Evolutionary conservation across 2,329 filamentous ascomycete genomes (phyloP).

Genomic region (Diaporthe amygdali): DNA sequence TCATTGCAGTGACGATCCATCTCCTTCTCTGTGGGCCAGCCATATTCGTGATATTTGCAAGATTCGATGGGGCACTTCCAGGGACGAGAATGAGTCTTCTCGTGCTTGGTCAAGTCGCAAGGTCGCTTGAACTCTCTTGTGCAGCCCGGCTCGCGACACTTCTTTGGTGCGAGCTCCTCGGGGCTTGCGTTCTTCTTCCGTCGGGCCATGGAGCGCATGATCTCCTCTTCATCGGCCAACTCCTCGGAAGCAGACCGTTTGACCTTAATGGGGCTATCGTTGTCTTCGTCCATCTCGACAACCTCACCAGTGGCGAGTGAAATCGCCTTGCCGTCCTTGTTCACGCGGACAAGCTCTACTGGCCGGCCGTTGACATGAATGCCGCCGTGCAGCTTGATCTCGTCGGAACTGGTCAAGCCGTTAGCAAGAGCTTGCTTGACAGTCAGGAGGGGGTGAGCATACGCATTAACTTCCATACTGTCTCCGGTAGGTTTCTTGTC

Average conservation of each 20-base stretch:
- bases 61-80: constrained; percentile 86
- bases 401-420: constrained; percentile 54
- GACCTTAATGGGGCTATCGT: constrained; percentile 55
- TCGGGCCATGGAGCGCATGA: constrained; percentile 91
- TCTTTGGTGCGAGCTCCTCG: constrained; percentile 81
- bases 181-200: constrained; percentile 91
- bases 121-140: constrained; percentile 93
- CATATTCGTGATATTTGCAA: constrained; percentile 89
- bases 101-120: constrained; percentile 97
- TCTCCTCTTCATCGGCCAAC: constrained; percentile 79
- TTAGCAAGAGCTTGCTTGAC: constrained; percentile 33
- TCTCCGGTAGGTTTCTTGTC: constrained; percentile 66
- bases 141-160: constrained; percentile 77
- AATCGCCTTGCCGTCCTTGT: constrained; percentile 79
- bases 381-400: constrained; percentile 82
- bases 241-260: constrained; percentile 73
- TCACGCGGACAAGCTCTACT: constrained; percentile 82
- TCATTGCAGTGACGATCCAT: constrained; percentile 95
- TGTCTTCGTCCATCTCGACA: constrained; percentile 59
- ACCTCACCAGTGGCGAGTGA: constrained; percentile 75
- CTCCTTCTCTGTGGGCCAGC: constrained; percentile 98
- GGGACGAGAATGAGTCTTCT: constrained; percentile 95
- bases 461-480: constrained; percentile 65
- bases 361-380: constrained; percentile 81
- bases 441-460: constrained; percentile 40